Percentiles rank a stretch among this genome's conserved stretches.
Conservation (phyloP, 257 asterid species). For the Fraxinus pennsylvanica region DNA sequence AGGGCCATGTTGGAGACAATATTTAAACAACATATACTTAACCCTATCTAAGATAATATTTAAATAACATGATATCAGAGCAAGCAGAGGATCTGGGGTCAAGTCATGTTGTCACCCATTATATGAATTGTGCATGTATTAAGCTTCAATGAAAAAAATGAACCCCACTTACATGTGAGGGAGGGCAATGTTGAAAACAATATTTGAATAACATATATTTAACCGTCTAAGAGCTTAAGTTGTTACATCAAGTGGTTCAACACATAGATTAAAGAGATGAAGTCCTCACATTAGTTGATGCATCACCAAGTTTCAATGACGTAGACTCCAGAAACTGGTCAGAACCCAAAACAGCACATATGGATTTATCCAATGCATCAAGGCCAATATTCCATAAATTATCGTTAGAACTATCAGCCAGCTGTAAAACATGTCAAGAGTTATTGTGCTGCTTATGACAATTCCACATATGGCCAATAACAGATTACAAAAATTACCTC, state of each 20-base stretch:
- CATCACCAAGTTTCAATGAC: slow-evolving; percentile 43
- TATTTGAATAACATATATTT: not conserved
- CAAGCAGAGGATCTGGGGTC: not conserved
- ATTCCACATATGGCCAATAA: slow-evolving; percentile 18
- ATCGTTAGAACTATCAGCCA: slow-evolving; percentile 74
- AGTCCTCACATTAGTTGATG: slow-evolving; percentile 56
- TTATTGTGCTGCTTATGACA: slow-evolving; percentile 17
- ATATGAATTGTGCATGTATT: not conserved
- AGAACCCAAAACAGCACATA: slow-evolving; percentile 92
- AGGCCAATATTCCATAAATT: slow-evolving; percentile 76
- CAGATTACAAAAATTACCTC: slow-evolving; percentile 56
- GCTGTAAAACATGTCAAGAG: slow-evolving; percentile 58
- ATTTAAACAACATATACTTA: too few relatives aligned
- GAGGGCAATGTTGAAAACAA: not conserved
- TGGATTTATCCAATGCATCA: slow-evolving; percentile 89
- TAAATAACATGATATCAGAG: not conserved
- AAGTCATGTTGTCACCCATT: not conserved
- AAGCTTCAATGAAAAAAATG: not conserved
- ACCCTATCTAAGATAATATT: too few relatives aligned
- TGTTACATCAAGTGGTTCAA: not conserved
- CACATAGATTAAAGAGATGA: slow-evolving; percentile 20
- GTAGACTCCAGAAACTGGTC: slow-evolving; percentile 59
- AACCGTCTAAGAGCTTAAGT: slow-evolving; percentile 8
- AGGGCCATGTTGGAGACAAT: too few relatives aligned
- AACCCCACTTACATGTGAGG: not conserved